phyloP scores from a whole-genome alignment of 148 eudicot genomes.

The Persicaria tinctoria region DNA sequence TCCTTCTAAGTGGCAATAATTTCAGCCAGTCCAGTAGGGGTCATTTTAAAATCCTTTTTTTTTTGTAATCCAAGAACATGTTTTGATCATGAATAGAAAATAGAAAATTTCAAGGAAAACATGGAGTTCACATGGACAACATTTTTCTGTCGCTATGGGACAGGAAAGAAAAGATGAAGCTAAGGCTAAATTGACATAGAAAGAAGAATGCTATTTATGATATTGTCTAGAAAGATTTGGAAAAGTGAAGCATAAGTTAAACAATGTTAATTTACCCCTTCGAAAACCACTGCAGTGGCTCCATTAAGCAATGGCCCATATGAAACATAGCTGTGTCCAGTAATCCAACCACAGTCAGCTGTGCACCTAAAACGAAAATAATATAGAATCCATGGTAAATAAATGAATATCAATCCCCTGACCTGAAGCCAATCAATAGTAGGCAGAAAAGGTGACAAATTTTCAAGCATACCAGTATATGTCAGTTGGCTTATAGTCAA shows the following conservation, averaged over 20 bases:
- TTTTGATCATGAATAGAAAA: background rate
- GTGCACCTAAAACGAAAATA: conserved; percentile 61
- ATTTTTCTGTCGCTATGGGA: background rate
- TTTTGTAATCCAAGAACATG: background rate
- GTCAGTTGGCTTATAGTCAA: conserved; percentile 91
- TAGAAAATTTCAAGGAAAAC: background rate
- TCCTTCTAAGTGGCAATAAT: background rate
- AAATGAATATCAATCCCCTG: background rate
- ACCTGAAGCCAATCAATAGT: conserved; percentile 3
- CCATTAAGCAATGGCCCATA: conserved; percentile 99
- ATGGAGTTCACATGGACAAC: background rate
- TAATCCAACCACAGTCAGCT: conserved; percentile 99
- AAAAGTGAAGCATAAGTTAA: background rate
- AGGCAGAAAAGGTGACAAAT: background rate
- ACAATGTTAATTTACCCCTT: conserved; percentile 61
- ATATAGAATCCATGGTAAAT: background rate
- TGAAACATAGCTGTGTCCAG: conserved; percentile 97
- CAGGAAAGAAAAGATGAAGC: background rate
- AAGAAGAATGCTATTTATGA: background rate
- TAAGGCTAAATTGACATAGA: background rate
- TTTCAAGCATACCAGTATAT: conserved; percentile 62
- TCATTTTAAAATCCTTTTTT: background rate
- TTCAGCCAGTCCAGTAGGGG: background rate
- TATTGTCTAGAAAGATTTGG: background rate
- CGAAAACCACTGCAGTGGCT: conserved; percentile 71